These are phyloP conservation scores for Brasenia schreberi DNA, from an alignment of 164 flowering plant species.

Conservation along the genomic window DNA sequence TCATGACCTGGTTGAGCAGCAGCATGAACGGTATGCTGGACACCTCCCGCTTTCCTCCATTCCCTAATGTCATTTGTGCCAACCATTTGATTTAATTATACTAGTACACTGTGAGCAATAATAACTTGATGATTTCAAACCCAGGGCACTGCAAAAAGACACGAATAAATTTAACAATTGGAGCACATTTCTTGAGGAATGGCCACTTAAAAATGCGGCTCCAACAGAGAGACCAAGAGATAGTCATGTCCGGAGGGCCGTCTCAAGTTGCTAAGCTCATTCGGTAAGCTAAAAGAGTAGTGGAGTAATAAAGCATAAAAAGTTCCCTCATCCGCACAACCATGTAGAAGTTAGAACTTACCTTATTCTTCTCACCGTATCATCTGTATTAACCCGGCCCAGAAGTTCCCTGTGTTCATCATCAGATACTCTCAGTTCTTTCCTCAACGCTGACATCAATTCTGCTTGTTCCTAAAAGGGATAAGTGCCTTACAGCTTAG, in stretches of 20 bases:
- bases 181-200: not conserved
- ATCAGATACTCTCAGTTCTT: conserved; percentile 81
- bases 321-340: too few relatives aligned
- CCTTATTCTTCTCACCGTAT: conserved; percentile 69
- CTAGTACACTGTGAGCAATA: too few relatives aligned
- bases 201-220: not conserved
- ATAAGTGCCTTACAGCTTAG: conserved; percentile 6
- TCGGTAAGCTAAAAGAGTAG: not conserved
- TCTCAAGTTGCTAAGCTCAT: not conserved
- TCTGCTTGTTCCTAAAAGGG: conserved; percentile 71
- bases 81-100: not conserved
- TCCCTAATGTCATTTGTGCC: conserved; percentile 32
- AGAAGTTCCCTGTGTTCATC: conserved; percentile 88
- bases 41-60: conserved; percentile 71
- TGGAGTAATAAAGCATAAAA: too few relatives aligned
- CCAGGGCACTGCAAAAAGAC: not conserved
- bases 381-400: conserved; percentile 63
- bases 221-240: not conserved
- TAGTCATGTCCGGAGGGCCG: not conserved
- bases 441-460: conserved; percentile 83
- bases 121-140: not conserved
- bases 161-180: not conserved
- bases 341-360: conserved; percentile 5
- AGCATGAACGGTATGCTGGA: conserved; percentile 30
- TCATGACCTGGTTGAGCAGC: conserved; percentile 52